Evolutionary conservation across 768 basidiomycete species (phyloP), one percentile per base, ranked within the genome.

Genomic region (Artomyces pyxidatus): DNA sequence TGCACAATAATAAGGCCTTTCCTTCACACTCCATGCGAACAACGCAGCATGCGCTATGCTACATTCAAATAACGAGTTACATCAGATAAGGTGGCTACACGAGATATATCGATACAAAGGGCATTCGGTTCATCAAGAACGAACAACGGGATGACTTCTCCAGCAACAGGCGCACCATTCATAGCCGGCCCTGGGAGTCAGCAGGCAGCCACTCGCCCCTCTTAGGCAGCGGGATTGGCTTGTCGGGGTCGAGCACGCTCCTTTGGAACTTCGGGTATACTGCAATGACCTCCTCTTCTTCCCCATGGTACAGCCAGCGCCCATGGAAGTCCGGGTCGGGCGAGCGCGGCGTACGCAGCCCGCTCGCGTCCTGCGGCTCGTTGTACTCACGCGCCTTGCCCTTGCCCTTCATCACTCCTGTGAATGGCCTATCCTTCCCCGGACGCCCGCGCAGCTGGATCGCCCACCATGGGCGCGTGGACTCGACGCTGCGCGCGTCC

Each of bases 171-270:
- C n/a, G n/a, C n/a, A n/a, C n/a, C n/a, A n/a, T n/a, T n/a, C n/a
- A n/a, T n/a, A n/a, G n/a, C n/a, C n/a, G n/a, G n/a, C n/a, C n/a
- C n/a, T n/a, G n/a, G n/a, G n/a, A n/a, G 37, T 46, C 45, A 30
- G 45, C 45, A 17, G 23, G 45, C 35, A 46, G 32, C 45, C 45
- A 46, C 45, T 26, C 30, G n/a, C 32, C 35, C 45, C 35, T n/a
- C 7, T 26, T n/a, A 30, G 45, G 45, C 45, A 46, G 32, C 45
- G 45, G 45, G 32, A 46, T 46, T 6, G 45, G 45, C 45, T 46
- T 37, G 32, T 46, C 45, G 9, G 45, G 45, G 16, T 46, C 45
- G 19, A 46, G 35, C 45, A 35, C 37, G 32, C 37, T 35, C 45
- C 25, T 26, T 23, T 30, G 22, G 29, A 38, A 37, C 32, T 37